These are phyloP conservation scores for Steccherinum ochraceum DNA, from an alignment of 768 basidiomycete genomes.

Conservation along the genomic window DNA sequence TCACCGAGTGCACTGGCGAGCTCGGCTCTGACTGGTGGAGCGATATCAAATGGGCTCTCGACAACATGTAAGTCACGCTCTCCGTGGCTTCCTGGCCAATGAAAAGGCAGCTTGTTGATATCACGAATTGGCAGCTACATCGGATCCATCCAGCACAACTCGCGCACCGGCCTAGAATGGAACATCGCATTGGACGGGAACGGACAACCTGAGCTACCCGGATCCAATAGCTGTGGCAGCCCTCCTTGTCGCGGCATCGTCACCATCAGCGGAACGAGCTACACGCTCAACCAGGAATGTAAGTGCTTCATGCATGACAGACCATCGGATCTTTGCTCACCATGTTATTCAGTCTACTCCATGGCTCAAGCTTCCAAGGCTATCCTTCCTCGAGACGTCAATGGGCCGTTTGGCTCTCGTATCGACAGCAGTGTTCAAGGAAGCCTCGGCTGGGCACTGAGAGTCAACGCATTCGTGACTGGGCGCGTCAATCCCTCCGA, in stretches of 20 bases:
- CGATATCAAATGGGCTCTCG: constrained; percentile 48
- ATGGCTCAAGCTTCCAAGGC: constrained; percentile 77
- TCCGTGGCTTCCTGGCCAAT: not conserved
- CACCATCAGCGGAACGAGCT: constrained; percentile 51
- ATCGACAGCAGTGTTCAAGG: constrained; percentile 62
- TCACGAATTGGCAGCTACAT: constrained; percentile 28
- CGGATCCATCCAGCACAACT: constrained; percentile 34
- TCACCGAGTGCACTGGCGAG: constrained; percentile 61
- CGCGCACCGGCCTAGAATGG: constrained; percentile 62
- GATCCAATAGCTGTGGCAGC: constrained; percentile 54
- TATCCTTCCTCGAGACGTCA: constrained; percentile 58
- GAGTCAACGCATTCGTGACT: constrained; percentile 65
- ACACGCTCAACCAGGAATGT: constrained; percentile 72
- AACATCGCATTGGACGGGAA: constrained; percentile 60
- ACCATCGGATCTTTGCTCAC: not conserved
- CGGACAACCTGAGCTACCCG: constrained; percentile 61
- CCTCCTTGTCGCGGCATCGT: constrained; percentile 63
- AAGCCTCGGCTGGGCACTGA: constrained; percentile 45
- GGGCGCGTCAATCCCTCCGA: constrained; percentile 45
- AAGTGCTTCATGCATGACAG: constrained; percentile 13
- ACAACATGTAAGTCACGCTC: constrained; percentile 25
- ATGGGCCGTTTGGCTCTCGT: constrained; percentile 64
- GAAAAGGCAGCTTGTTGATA: constrained; percentile 51
- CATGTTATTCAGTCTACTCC: constrained; percentile 42
- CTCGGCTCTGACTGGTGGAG: constrained; percentile 72